Base-by-base conservation (phyloP, 1,284 basidiomycete species). In the Pascua guehoae region DNA sequence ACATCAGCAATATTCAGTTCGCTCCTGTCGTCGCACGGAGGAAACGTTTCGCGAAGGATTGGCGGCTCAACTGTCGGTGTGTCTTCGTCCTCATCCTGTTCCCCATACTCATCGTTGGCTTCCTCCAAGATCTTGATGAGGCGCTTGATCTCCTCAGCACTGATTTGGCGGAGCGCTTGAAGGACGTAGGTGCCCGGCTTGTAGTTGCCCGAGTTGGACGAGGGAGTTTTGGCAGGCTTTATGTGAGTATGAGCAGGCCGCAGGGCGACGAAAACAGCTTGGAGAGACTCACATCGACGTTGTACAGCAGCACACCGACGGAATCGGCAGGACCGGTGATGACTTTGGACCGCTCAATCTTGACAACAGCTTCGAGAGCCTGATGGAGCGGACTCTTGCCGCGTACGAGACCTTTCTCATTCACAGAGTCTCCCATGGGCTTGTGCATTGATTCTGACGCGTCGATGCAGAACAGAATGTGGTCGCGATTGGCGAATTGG, bases 391-490 rank as follows among this genome's bases (percentile, higher is more conserved):
- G 74, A 11, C 74, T 74, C 49, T 73, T 72, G n/a, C 74, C 74
- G 24, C 64, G 57, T 18, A 74, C 60, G 2, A 65, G n/a, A 0
- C 63, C 62, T 0, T 50, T 68, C 11, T 61, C 58, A 47, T 69
- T 73, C 43, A 49, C 51, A 49, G 54, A 84, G 37, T 88, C 85
- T 18, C 71, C 62, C 40, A 81, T 79, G 12, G 87, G 82, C 37
- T 79, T 82, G 42, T 89, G 86, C 93, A 98, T 98, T 12, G 90
- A 88, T 43, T 83, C 79, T 0, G 92, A 94, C 56, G 89, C 91
- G 74, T 98, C 94, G 58, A 98, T 91, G 69, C 88, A 90, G 78
- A 97, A 96, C 15, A 97, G 79, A 50, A 94, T 86, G 43, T 91
- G 88, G 69, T 94, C 91, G 59, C 83, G 83, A 61, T 85, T 85